These are phyloP conservation scores for Triticum urartu DNA, from an alignment of 176 grass and related monocot species.

Conservation along the genomic window DNA sequence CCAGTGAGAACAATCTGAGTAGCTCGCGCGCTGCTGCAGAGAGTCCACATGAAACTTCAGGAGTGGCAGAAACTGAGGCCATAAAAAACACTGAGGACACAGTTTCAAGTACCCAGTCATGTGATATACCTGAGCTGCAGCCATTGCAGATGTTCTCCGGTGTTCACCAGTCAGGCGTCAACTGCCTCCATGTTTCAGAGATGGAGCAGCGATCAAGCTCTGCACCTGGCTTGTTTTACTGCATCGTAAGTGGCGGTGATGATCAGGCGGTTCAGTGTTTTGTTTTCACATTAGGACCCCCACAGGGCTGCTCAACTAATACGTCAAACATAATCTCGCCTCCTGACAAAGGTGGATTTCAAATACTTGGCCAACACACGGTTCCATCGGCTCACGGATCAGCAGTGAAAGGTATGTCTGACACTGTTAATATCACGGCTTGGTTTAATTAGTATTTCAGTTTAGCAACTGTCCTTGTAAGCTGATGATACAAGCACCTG, in stretches of 20 bases:
- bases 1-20: constrained; percentile 20
- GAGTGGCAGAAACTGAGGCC: not conserved
- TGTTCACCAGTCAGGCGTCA: constrained; percentile 89
- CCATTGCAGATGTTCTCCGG: constrained; percentile 45
- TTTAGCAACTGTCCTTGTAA: not conserved
- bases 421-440: not conserved
- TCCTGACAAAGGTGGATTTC: constrained; percentile 24
- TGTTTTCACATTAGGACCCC: constrained; percentile 48
- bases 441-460: not conserved
- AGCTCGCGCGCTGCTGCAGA: not conserved
- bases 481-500: not conserved
- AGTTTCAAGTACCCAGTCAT: constrained; percentile 28
- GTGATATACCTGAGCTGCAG: constrained; percentile 47
- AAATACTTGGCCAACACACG: constrained; percentile 43
- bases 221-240: constrained; percentile 38
- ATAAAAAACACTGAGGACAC: constrained; percentile 11
- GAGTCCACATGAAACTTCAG: constrained; percentile 4
- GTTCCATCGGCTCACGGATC: constrained; percentile 70
- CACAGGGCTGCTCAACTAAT: not conserved
- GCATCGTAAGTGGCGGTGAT: constrained; percentile 75
- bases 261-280: constrained; percentile 76
- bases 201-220: constrained; percentile 9
- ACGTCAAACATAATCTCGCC: not conserved
- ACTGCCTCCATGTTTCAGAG: constrained; percentile 64
- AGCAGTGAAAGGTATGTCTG: constrained; percentile 86